Evolutionary conservation across 768 basidiomycete species (phyloP).

Genomic region (Kwoniella botswanensis): DNA sequence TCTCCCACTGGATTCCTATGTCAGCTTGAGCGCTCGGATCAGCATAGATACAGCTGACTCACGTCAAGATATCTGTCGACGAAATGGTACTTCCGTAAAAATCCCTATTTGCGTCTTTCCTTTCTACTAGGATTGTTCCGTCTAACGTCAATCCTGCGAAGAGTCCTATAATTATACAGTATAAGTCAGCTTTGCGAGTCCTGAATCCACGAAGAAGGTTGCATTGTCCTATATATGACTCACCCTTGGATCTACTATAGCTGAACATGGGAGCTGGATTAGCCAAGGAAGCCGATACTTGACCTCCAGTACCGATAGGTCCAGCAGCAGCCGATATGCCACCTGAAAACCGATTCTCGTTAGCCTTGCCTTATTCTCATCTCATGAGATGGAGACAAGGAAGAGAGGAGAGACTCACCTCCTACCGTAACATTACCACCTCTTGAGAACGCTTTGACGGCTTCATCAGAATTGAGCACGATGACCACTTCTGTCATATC

Average conservation of each 20-base stretch:
- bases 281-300: constrained; percentile 72
- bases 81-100: constrained; percentile 93
- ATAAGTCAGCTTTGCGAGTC: not conserved
- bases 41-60: constrained; percentile 23
- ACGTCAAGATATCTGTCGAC: constrained; percentile 78
- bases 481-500: constrained; percentile 79
- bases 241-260: constrained; percentile 93
- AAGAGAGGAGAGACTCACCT: constrained; percentile 62
- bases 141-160: constrained; percentile 94
- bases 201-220: not conserved
- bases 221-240: constrained; percentile 33
- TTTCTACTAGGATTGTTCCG: constrained; percentile 90
- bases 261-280: constrained; percentile 98
- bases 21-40: constrained; percentile 3
- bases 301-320: constrained; percentile 91
- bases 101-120: constrained; percentile 93
- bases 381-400: not conserved
- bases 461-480: constrained; percentile 94
- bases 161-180: constrained; percentile 65
- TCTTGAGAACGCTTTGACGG: constrained; percentile 90
- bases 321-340: constrained; percentile 73
- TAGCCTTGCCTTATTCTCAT: not conserved
- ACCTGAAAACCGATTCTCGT: constrained; percentile 30
- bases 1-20: constrained; percentile 66
- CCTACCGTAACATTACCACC: constrained; percentile 97